Conservation (phyloP, 805 yeast genomes). For the Lipomyces yamanashiensis region DNA sequence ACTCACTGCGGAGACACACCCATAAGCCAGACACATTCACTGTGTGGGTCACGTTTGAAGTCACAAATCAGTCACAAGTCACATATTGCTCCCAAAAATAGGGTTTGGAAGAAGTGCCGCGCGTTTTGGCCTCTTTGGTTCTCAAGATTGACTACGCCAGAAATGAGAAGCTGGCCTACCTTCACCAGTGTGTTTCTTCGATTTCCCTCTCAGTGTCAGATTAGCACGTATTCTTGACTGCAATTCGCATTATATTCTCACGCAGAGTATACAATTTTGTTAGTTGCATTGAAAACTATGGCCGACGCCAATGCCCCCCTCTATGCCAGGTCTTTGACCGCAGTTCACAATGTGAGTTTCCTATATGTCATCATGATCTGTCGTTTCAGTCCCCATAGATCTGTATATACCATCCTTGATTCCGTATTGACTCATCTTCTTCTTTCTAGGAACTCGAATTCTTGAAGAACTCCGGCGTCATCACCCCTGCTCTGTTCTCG, state of each 20-base stretch:
- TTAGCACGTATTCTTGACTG: background rate
- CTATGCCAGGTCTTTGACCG: constrained; percentile 78
- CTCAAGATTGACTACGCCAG: too few relatives aligned
- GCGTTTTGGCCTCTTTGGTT: background rate
- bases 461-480: constrained; percentile 72
- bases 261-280: background rate
- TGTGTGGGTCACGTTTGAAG: background rate
- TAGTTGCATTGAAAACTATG: constrained; percentile 13
- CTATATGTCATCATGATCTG: constrained; percentile 1
- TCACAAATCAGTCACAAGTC: background rate
- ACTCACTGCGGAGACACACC: background rate
- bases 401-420: background rate
- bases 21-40: too few relatives aligned
- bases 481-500: constrained; percentile 59
- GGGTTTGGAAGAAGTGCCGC: background rate
- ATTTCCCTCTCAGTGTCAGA: background rate
- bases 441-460: constrained; percentile 68
- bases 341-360: constrained; percentile 58
- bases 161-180: too few relatives aligned
- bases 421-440: background rate
- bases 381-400: constrained; percentile 2
- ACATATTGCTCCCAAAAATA: background rate
- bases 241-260: background rate
- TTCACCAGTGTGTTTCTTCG: background rate
- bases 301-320: constrained; percentile 31